phyloP scores from a whole-genome alignment of 805 yeast genomes.

The Yamadazyma sp. region DNA sequence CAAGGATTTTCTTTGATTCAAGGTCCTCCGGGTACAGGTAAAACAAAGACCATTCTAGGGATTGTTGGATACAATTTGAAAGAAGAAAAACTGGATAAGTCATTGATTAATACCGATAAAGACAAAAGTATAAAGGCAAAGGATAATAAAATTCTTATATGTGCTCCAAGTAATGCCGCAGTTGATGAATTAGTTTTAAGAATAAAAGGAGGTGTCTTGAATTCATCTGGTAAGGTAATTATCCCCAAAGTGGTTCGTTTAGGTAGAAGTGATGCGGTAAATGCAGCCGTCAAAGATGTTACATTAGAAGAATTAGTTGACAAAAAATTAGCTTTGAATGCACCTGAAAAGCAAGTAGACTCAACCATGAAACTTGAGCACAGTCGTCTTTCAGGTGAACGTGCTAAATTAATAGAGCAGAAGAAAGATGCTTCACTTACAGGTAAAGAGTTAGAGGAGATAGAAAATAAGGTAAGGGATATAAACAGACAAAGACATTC shows the following conservation, averaged over 20 bases:
- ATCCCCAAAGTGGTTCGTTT: constrained; percentile 75
- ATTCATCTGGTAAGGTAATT: constrained; percentile 50
- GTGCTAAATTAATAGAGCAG: constrained; percentile 43
- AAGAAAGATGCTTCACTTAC: constrained; percentile 18
- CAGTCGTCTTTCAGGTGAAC: constrained; percentile 50
- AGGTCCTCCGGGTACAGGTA: constrained; percentile 99
- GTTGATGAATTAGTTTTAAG: constrained; percentile 92
- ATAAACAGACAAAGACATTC: constrained; percentile 62
- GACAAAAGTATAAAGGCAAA: neutral
- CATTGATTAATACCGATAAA: constrained; percentile 14
- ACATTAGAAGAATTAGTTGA: constrained; percentile 88
- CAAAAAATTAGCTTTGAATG: constrained; percentile 42
- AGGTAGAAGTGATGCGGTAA: constrained; percentile 87
- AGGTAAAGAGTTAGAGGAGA: constrained; percentile 43
- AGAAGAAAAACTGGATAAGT: constrained; percentile 5
- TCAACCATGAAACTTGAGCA: constrained; percentile 48
- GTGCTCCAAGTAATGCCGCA: constrained; percentile 99
- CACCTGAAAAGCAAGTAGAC: constrained; percentile 27
- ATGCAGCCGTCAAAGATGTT: constrained; percentile 73
- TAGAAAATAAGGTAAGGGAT: constrained; percentile 51
- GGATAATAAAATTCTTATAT: constrained; percentile 62
- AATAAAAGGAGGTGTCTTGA: constrained; percentile 65
- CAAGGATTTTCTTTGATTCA: constrained; percentile 88
- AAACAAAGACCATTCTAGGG: constrained; percentile 93
- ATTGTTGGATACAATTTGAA: constrained; percentile 73